Conservation (phyloP, 2,329 filamentous ascomycete genomes). For the Incumbomyces delicatus region DNA sequence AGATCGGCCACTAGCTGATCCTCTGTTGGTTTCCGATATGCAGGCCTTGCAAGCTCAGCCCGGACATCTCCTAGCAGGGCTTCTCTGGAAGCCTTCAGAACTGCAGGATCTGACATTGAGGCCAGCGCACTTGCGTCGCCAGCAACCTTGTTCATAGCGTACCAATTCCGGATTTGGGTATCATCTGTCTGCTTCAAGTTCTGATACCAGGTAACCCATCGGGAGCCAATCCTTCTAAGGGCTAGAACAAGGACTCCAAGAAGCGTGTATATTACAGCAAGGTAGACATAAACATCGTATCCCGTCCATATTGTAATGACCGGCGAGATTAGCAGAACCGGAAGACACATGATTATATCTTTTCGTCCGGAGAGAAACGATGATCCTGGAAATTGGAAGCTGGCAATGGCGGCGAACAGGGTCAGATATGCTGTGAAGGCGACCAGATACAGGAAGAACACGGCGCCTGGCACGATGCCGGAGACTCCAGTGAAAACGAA, state of each 20-base stretch:
- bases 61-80: slow-evolving; percentile 38
- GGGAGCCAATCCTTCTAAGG: slow-evolving; percentile 44
- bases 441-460: slow-evolving; percentile 52
- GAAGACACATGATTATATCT: slow-evolving; percentile 46
- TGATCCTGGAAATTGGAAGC: slow-evolving; percentile 46
- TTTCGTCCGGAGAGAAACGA: slow-evolving; percentile 48
- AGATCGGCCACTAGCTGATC: slow-evolving; percentile 42
- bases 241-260: slow-evolving; percentile 44
- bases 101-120: slow-evolving; percentile 39
- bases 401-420: slow-evolving; percentile 45
- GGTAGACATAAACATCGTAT: slow-evolving; percentile 48
- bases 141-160: slow-evolving; percentile 26
- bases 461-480: slow-evolving; percentile 38
- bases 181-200: slow-evolving; percentile 31
- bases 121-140: slow-evolving; percentile 30
- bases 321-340: slow-evolving; percentile 48
- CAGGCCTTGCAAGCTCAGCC: slow-evolving; percentile 33
- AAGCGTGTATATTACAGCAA: too few relatives aligned
- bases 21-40: slow-evolving; percentile 34
- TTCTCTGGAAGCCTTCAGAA: slow-evolving; percentile 38
- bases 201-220: slow-evolving; percentile 50
- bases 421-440: slow-evolving; percentile 51
- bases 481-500: slow-evolving; percentile 39
- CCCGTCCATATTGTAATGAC: slow-evolving; percentile 45
- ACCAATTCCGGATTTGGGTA: slow-evolving; percentile 32